These are phyloP conservation scores for Podaxis sp. DNA, from an alignment of 768 basidiomycete species.

Conservation along the genomic window DNA sequence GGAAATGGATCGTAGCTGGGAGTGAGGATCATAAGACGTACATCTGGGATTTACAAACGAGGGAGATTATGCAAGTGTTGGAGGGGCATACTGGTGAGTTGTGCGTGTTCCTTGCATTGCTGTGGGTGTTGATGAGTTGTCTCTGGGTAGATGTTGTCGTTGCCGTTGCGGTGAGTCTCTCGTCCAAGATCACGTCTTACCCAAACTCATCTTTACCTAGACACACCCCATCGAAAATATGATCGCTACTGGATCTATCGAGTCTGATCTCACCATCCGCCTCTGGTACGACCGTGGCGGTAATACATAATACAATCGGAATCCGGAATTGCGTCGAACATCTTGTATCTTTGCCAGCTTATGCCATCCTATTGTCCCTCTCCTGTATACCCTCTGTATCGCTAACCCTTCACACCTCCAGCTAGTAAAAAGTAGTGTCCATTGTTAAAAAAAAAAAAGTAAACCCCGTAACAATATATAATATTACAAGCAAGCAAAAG, in stretches of 20 bases:
- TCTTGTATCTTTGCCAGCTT: constrained; percentile 13
- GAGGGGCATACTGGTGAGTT: constrained; percentile 67
- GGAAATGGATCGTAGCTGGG: constrained; percentile 88
- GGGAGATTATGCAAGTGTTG: constrained; percentile 78
- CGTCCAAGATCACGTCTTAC: not conserved
- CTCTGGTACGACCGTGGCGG: constrained; percentile 69
- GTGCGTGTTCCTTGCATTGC: not conserved
- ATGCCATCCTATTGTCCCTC: not conserved
- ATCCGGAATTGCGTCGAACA: not conserved
- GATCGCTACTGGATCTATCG: constrained; percentile 85
- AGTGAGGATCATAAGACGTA: constrained; percentile 89
- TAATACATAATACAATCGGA: constrained; percentile 15
- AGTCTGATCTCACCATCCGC: constrained; percentile 75
- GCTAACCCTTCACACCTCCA: not conserved
- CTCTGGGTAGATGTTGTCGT: constrained; percentile 59
- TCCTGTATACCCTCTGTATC: constrained; percentile 3
- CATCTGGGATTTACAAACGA: constrained; percentile 86
- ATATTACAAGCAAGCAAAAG: not conserved
- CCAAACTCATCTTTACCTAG: constrained; percentile 29
- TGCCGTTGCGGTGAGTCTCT: constrained; percentile 60
- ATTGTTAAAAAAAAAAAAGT: not conserved
- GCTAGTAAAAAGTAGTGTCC: not conserved
- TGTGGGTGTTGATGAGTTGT: not conserved
- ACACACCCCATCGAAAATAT: constrained; percentile 84
- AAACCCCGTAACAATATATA: not conserved